phyloP scores from a whole-genome alignment of 495 filamentous ascomycete species.

The Lineolata rhizophorae region DNA sequence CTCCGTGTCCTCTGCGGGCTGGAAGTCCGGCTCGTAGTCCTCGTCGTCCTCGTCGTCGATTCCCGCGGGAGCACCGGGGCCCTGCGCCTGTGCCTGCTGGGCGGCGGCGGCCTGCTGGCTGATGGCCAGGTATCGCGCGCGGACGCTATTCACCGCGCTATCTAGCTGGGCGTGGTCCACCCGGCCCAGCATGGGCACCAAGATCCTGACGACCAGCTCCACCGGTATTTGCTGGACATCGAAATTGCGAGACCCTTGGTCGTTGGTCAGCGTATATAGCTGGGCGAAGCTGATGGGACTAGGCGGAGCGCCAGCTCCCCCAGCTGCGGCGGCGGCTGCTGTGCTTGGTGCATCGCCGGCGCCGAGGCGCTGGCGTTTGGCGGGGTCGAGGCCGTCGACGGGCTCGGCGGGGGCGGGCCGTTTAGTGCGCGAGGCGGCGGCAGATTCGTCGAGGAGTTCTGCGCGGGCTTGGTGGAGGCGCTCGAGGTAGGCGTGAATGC shows the following conservation, averaged over 20 bases:
- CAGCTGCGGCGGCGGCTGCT: too few species aligned
- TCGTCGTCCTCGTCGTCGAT: constrained; percentile 54
- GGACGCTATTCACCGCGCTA: constrained; percentile 40
- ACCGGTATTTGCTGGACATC: constrained; percentile 59
- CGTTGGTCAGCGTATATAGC: constrained; percentile 63
- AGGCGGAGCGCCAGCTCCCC: too few species aligned
- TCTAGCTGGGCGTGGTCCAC: constrained; percentile 42
- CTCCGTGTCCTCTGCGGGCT: constrained; percentile 47
- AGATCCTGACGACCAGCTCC: constrained; percentile 54
- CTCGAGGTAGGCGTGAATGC: constrained; percentile 67
- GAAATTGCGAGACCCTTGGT: constrained; percentile 49
- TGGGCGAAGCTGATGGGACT: constrained; percentile 58
- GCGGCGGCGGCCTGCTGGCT: constrained; percentile 12
- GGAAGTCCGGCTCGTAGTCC: constrained; percentile 71
- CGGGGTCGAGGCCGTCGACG: constrained; percentile 41
- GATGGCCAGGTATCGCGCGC: constrained; percentile 24
- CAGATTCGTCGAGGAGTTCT: constrained; percentile 61
- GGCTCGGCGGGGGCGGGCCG: constrained; percentile 42
- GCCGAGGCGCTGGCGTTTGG: constrained; percentile 48
- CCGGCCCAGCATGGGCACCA: constrained; percentile 41
- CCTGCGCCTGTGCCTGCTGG: constrained; percentile 20
- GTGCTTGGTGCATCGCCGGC: constrained; percentile 31
- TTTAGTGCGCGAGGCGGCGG: constrained; percentile 38
- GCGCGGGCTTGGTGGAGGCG: constrained; percentile 47
- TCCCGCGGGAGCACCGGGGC: constrained; percentile 25